Percentiles rank a stretch among this genome's conserved stretches.
phyloP scores from a whole-genome alignment of 352 stramenopile genomes.

The Nothophytophthora sp. region DNA sequence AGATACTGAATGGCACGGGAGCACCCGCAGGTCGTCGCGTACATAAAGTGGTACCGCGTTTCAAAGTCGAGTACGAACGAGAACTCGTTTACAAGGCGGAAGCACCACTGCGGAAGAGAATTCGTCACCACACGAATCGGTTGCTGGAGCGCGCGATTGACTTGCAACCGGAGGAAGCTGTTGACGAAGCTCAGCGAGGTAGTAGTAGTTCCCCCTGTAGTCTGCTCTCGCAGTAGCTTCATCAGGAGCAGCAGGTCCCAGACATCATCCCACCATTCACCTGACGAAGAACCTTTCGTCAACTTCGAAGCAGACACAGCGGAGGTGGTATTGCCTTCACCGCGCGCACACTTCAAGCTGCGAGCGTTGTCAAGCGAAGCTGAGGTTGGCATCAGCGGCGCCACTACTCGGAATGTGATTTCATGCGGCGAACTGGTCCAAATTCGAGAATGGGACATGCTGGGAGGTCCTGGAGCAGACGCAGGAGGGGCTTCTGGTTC shows the following conservation, averaged over 20 bases:
- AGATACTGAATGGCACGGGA: constrained; percentile 72
- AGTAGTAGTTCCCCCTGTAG: constrained; percentile 5
- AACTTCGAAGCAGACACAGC: constrained; percentile 3
- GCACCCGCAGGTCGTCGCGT: constrained; percentile 64
- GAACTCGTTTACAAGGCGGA: constrained; percentile 52
- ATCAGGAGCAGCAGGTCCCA: constrained; percentile 59
- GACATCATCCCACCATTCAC: constrained; percentile 56
- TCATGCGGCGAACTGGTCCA: constrained; percentile 54
- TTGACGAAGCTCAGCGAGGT: constrained; percentile 45
- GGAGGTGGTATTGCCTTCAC: constrained; percentile 4
- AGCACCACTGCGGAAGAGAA: constrained; percentile 56
- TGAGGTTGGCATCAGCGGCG: constrained; percentile 4
- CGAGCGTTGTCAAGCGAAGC: constrained; percentile 3
- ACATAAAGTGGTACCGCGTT: constrained; percentile 68
- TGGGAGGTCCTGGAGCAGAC: background rate
- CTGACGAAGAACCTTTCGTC: background rate
- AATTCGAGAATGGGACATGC: constrained; percentile 19
- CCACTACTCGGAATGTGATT: constrained; percentile 54
- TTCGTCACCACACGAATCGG: constrained; percentile 68
- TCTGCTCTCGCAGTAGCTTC: constrained; percentile 39
- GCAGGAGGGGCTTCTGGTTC: constrained; percentile 4
- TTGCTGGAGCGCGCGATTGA: constrained; percentile 56
- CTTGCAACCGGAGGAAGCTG: constrained; percentile 56
- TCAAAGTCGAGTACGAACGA: constrained; percentile 70
- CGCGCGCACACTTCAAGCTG: background rate